Percentiles rank a stretch among this genome's conserved stretches.
Evolutionary conservation across 2,329 filamentous ascomycete genomes (phyloP).

Genomic region (Sclerotinia subarctica): DNA sequence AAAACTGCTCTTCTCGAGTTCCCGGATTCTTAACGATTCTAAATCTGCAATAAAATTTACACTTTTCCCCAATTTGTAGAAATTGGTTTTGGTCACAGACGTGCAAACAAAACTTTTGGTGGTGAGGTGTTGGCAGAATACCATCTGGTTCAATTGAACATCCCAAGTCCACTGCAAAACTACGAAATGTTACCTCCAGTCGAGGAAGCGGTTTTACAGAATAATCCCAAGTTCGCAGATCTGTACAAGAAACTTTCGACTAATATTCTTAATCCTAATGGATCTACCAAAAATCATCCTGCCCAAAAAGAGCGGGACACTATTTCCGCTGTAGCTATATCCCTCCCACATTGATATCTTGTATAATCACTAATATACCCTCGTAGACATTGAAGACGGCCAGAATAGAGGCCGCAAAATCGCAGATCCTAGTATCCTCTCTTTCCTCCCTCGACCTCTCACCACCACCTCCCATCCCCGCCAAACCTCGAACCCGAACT

Average conservation of each 20-base stretch:
- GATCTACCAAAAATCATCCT: constrained; percentile 53
- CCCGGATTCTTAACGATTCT: not conserved
- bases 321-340: constrained; percentile 49
- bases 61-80: not conserved
- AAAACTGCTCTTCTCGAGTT: not conserved
- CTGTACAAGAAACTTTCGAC: constrained; percentile 55
- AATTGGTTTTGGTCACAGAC: not conserved
- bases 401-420: constrained; percentile 49
- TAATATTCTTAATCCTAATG: constrained; percentile 54
- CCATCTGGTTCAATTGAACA: not conserved
- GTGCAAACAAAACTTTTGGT: not conserved
- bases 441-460: constrained; percentile 46
- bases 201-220: constrained; percentile 51
- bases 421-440: constrained; percentile 51
- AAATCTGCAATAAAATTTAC: not conserved
- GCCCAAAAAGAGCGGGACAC: constrained; percentile 49
- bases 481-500: constrained; percentile 27
- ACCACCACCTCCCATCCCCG: constrained; percentile 32
- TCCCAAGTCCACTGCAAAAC: not conserved
- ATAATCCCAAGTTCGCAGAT: constrained; percentile 58
- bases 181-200: constrained; percentile 55
- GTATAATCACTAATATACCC: constrained; percentile 31
- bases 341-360: not conserved
- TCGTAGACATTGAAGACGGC: constrained; percentile 50
- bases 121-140: constrained; percentile 1